Evolutionary conservation across 495 filamentous ascomycete species (phyloP), one percentile per base, ranked within the genome.

Genomic region (Sordaria brevicollis): DNA sequence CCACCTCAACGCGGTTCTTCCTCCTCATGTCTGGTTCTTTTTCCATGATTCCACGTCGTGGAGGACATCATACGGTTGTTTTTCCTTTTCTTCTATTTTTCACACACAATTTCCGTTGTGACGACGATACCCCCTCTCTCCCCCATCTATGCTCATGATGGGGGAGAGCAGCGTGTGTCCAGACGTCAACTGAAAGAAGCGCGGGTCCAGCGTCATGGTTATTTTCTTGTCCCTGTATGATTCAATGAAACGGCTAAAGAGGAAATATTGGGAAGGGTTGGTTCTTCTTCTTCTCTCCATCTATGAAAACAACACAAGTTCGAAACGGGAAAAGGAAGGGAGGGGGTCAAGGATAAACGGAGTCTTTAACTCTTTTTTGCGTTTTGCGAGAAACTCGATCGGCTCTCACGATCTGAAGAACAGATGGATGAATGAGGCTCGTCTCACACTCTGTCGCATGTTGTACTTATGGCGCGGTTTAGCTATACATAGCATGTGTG

Each of bases 11-110:
- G n/a, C n/a, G n/a, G n/a, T 73, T 68, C 65, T 69, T 67, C 71
- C 57, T 36, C 19, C 65, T 68, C 38, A 34, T 69, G 62, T 62
- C 69, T 70, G 71, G 43, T 31, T 69, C 41, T 72, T 67, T 72
- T n/a, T n/a, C n/a, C 62, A 76, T 77, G 79, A 79, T 78, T n/a
- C n/a, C n/a, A 78, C 76, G 76, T 79, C 69, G 34, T 68, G 67
- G 71, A 70, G 66, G 65, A 68, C 38, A 39, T 11, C 33, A 37
- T 65, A 67, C 36, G 17, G 41, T 72, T 72, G 71, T 68, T 69
- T 68, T 69, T 73, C 49, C 34, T 70, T 65, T 62, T 36, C 29
- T 69, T n/a, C n/a, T 33, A 66, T 39, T 19, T 31, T 65, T 29
- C 21, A 65, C n/a, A n/a, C n/a, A n/a, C n/a, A n/a, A n/a, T 41